Percentiles rank a stretch among this genome's conserved stretches.
These are phyloP conservation scores for Lactifluus pinguis DNA, from an alignment of 768 basidiomycete genomes.

Conservation along the genomic window DNA sequence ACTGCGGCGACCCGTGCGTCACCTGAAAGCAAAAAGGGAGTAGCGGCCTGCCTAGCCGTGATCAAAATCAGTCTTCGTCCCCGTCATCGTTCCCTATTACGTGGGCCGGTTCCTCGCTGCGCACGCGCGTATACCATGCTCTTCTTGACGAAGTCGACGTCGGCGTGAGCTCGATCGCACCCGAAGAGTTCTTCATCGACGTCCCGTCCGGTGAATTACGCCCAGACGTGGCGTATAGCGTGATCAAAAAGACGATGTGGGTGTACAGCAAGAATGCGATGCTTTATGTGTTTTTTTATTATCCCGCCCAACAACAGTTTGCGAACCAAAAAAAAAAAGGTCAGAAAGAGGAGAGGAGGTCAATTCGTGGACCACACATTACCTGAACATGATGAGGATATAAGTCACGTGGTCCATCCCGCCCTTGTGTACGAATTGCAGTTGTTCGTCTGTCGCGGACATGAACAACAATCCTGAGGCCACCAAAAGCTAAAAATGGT, in stretches of 20 bases:
- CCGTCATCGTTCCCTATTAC: constrained; percentile 46
- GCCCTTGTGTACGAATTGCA: constrained; percentile 53
- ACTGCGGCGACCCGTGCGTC: background rate
- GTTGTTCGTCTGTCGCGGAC: constrained; percentile 89
- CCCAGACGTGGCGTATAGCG: constrained; percentile 57
- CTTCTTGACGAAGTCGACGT: constrained; percentile 31
- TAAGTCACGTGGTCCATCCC: constrained; percentile 93
- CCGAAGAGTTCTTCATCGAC: constrained; percentile 19
- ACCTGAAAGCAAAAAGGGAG: background rate
- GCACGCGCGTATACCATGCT: constrained; percentile 58
- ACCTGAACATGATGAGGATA: constrained; percentile 77
- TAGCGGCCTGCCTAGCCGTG: background rate
- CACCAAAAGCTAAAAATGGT: constrained; percentile 32
- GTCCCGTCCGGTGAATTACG: constrained; percentile 37
- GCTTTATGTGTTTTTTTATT: constrained; percentile 26
- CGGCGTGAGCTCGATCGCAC: constrained; percentile 36
- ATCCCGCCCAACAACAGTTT: no score
- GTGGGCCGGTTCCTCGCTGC: constrained; percentile 31
- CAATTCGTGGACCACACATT: background rate
- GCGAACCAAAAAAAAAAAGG: no score
- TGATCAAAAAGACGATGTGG: constrained; percentile 59
- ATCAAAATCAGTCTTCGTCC: constrained; percentile 5
- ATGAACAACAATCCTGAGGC: constrained; percentile 62
- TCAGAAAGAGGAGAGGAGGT: constrained; percentile 6
- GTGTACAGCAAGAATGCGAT: constrained; percentile 74